Evolutionary conservation across 257 asterid species (phyloP), one percentile per base, ranked within the genome.

Genomic region (Anisodus tanguticus): DNA sequence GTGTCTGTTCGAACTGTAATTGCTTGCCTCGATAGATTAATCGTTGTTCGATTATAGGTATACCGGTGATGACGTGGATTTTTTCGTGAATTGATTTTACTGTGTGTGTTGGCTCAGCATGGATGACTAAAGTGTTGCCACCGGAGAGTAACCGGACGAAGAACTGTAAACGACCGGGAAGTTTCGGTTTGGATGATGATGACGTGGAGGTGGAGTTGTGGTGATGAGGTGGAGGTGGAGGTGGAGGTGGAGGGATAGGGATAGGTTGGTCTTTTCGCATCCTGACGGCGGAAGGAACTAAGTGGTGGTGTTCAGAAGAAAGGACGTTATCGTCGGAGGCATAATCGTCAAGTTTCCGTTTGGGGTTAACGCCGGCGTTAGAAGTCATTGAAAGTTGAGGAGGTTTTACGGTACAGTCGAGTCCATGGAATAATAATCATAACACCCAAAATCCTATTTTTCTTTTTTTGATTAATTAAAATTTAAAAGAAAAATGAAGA

Each of bases 341-440:
- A 62, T 68, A 90, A 79, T 93, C 98, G 31, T 95, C 98, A 59
- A 91, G 92, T 85, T 94, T 95, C 58, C 98, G 97, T 89, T 95
- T 95, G 76, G 35, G 35, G 35, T 31, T 31, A 31, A 31, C 35
- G 35, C 1, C 35, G 35, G 54, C 47, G 63, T 62, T 62, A 62
- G 69, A 62, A 17, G 64, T 77, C 82, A 77, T 77, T 77, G 64
- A 53, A 74, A 49, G 16, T 74, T 31, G 37, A 72, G 62, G 31
- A 41, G 67, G 67, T 80, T 47, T 80, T 71, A 19, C 22, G 55
- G 26, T 55, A 59, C 39, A 53, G 45, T 43, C 12, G 47, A 17
- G 83, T 62, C 85, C 88, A 82, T 77, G 6, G 62, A 31, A 31
- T 31, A 13, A 16, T 70, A 74, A 19, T 57, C 62, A 45, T 10